Conservation (phyloP, 2,329 filamentous ascomycete genomes). For the Epichloe aotearoae region DNA sequence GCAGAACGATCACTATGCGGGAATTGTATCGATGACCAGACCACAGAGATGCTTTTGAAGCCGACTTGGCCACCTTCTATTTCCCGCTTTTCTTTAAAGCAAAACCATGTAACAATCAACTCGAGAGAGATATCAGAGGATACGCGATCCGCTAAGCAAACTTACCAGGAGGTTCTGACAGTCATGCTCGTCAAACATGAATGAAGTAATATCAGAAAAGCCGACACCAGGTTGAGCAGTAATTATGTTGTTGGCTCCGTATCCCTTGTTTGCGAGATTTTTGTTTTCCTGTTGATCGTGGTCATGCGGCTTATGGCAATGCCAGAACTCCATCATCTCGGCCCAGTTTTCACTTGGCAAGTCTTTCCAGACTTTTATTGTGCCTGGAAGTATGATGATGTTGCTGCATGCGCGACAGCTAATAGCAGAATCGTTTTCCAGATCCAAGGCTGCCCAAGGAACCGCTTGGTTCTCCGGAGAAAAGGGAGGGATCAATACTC, state of each 20-base stretch:
- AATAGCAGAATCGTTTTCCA: constrained; percentile 29
- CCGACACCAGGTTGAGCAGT: constrained; percentile 52
- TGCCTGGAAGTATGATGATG: constrained; percentile 23
- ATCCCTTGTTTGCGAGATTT: constrained; percentile 53
- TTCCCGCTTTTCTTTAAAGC: constrained; percentile 17
- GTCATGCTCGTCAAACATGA: constrained; percentile 58
- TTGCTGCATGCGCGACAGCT: constrained; percentile 27
- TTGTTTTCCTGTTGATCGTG: constrained; percentile 32
- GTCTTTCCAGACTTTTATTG: constrained; percentile 64
- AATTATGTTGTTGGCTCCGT: constrained; percentile 69
- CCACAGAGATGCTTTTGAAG: constrained; percentile 32
- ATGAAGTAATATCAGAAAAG: constrained; percentile 68
- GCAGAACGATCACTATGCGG: constrained; percentile 38
- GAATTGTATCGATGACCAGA: constrained; percentile 56
- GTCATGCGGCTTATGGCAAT: constrained; percentile 83
- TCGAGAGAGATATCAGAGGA: background rate
- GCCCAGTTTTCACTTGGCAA: constrained; percentile 95
- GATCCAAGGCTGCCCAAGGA: constrained; percentile 43
- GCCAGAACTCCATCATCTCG: constrained; percentile 99
- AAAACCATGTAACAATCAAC: background rate
- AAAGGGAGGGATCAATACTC: constrained; percentile 13
- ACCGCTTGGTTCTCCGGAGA: constrained; percentile 25
- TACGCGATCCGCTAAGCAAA: constrained; percentile 3
- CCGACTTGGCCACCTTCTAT: constrained; percentile 52
- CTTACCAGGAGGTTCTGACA: constrained; percentile 34